Evolutionary conservation across 2,329 filamentous ascomycete genomes (phyloP).

Genomic region (Neurospora crassa): DNA sequence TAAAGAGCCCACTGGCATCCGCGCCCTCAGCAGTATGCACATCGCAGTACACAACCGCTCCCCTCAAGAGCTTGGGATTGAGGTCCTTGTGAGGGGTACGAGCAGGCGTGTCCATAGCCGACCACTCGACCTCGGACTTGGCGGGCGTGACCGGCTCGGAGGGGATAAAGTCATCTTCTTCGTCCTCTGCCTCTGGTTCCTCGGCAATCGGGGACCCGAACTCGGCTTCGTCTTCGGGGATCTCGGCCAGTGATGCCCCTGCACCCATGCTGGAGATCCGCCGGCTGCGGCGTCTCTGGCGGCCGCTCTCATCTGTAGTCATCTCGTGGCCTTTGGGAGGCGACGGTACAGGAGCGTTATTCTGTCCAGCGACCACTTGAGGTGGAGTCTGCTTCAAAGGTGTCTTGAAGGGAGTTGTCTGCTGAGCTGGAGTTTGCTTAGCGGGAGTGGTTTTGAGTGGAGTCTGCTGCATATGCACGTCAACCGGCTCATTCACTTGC

Average conservation of each 20-base stretch:
- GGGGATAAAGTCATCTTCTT: slow-evolving; percentile 10
- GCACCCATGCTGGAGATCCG: background rate
- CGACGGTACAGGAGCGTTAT: background rate
- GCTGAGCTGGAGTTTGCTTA: background rate
- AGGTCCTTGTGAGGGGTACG: slow-evolving; percentile 46
- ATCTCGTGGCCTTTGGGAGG: background rate
- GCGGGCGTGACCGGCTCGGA: slow-evolving; percentile 31
- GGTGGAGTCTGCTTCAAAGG: background rate
- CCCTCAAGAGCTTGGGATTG: slow-evolving; percentile 48
- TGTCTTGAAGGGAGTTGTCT: background rate
- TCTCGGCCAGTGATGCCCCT: background rate
- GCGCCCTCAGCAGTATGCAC: slow-evolving; percentile 74
- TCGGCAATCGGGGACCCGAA: slow-evolving; percentile 27
- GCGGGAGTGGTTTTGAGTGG: background rate
- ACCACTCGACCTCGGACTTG: slow-evolving; percentile 42
- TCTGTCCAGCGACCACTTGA: background rate
- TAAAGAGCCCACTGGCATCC: slow-evolving; percentile 72
- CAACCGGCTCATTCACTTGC: background rate
- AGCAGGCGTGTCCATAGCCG: slow-evolving; percentile 43
- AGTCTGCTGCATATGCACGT: background rate
- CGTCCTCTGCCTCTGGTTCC: slow-evolving; percentile 9
- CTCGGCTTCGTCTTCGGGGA: background rate
- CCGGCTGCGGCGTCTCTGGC: background rate
- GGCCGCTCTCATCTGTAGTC: background rate
- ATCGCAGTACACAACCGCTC: slow-evolving; percentile 73